Percentiles rank a stretch among this genome's conserved stretches.
Conservation (phyloP, 306 rosid species). For the Begonia loranthoides region DNA sequence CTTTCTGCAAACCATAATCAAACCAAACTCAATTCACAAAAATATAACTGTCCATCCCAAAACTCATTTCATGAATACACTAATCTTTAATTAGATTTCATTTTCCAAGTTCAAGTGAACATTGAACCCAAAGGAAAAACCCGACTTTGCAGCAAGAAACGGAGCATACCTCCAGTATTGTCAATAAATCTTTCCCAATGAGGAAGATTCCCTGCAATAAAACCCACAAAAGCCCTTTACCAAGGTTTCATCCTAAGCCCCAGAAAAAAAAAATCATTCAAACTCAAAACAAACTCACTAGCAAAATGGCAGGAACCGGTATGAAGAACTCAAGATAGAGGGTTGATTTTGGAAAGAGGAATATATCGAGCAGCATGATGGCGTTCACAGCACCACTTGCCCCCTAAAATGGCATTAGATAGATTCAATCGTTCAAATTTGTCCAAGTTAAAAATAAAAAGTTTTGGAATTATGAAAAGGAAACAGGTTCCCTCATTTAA, state of each 20-base stretch:
- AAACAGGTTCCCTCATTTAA: no score
- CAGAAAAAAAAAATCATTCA: conserved; percentile 6
- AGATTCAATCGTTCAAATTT: no score
- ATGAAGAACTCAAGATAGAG: conserved; percentile 40
- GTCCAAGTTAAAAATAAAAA: no score
- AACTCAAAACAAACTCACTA: conserved; percentile 34
- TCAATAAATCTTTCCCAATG: conserved; percentile 55
- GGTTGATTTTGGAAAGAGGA: conserved; percentile 66
- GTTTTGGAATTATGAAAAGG: no score
- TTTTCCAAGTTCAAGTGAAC: neutral
- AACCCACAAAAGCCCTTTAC: conserved; percentile 15
- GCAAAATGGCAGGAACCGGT: conserved; percentile 73
- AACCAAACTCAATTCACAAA: neutral
- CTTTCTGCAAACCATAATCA: conserved; percentile 34
- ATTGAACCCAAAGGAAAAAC: neutral
- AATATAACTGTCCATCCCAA: neutral
- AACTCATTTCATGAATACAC: neutral
- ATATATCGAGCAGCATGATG: conserved; percentile 61
- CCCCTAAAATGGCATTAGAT: conserved; percentile 29
- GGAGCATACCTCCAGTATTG: conserved; percentile 44
- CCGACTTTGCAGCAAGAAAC: conserved; percentile 6
- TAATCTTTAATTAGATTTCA: neutral
- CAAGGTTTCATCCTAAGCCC: conserved; percentile 15
- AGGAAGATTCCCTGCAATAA: conserved; percentile 54
- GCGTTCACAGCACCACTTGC: conserved; percentile 92